Base-by-base conservation (phyloP, 2,329 filamentous ascomycete genomes). In the Xylaria sp. region DNA sequence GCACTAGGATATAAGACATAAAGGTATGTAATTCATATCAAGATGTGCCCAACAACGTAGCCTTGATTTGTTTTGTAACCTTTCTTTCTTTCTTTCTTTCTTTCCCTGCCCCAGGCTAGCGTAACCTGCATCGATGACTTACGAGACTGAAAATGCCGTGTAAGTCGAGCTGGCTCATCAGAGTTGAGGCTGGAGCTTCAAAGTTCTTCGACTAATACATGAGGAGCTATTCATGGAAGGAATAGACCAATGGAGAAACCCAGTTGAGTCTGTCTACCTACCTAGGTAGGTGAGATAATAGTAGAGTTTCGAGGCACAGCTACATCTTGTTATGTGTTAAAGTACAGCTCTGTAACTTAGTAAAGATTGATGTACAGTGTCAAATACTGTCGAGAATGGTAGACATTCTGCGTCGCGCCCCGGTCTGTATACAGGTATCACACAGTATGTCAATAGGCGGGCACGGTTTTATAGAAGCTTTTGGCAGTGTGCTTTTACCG, bases 1-100 rank as follows among this genome's bases (percentile, higher is more conserved):
- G n/a, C n/a, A n/a, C n/a, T n/a, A n/a, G n/a, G n/a, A n/a, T n/a
- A n/a, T n/a, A n/a, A n/a, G n/a, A n/a, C n/a, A n/a, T n/a, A n/a
- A n/a, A n/a, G n/a, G n/a, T n/a, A n/a, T n/a, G n/a, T 46, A 3
- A 58, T 36, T 55, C 31, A 36, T 55, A 20, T 55, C 28, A n/a
- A 36, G 8, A 36, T 36, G 18, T 55, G 18, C 12, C 18, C 31
- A 36, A 36, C 28, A 3, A 39, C 2, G 20, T 9, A 63, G 61
- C 52, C 41, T 64, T 48, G n/a, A 20, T 20, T 48, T 9, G 6
- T 43, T 23, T 48, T 43, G n/a, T 39, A 15, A 23, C 12, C 23
- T 4, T 10, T 36, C 0, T 28, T 4, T 4, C 18, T 46, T 18
- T 7, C 23, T 4, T 10, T 36, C 0, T 28, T 4, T 4, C 18